Evolutionary conservation across 352 stramenopile species (phyloP), one percentile per base, ranked within the genome.

Genomic region (Halophytophthora polymorphica): DNA sequence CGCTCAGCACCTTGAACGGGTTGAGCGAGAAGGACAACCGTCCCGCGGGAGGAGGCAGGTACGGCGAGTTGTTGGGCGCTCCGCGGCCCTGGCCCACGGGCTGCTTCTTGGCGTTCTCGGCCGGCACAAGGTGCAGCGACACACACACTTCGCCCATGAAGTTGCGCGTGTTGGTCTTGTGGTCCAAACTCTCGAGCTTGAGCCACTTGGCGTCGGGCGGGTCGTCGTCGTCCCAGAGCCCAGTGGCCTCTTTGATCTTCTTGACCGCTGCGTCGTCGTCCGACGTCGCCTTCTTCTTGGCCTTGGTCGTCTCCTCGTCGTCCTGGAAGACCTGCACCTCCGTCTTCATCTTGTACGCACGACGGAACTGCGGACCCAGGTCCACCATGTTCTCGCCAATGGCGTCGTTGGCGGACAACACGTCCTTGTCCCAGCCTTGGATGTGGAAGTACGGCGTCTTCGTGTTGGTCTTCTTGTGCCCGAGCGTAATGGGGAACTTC

Each of bases 371-470:
- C 3, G 56, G 41, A n/a, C 70, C 66, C 6, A 96, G 61, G 34
- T 95, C 78, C 39, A 96, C 48, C 52, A 88, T 86, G 43, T 81
- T 68, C 61, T 96, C 87, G 13, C 84, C 92, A 64, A 97, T 96
- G 46, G 86, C 82, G 62, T 97, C 92, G 61, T 94, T 97, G 23
- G 83, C 90, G 13, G 93, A 95, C 25, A 97, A 72, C 23, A 98
- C 67, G 53, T 98, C 93, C 63, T 96, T 93, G 63, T 98, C 93
- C 93, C 93, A 98, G 36, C 93, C 82, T 56, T 97, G 90, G 25
- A 98, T 73, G 53, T 96, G 86, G 55, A 98, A 94, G 61, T 97
- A 96, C 29, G 89, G 86, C 29, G 94, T 94, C 69, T 97, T 96
- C 25, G 78, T 88, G 62, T 93, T 90, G 11, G 65, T 65, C 54